phyloP scores from a whole-genome alignment of 306 rosid species.

The Hippophae tibetana region DNA sequence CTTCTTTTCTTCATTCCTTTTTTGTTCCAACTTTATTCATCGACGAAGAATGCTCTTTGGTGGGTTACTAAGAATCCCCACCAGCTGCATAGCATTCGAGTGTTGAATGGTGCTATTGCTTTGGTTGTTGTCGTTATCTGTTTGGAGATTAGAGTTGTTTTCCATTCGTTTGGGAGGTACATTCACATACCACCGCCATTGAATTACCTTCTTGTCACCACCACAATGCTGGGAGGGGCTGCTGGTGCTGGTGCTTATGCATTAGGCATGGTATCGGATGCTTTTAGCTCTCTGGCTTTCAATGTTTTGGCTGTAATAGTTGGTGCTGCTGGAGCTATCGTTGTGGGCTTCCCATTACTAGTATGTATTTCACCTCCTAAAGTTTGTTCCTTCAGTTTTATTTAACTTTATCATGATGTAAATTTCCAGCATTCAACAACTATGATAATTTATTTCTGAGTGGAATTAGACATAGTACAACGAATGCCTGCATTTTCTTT shows the following conservation, averaged over 20 bases:
- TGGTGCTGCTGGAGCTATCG: conserved; percentile 76
- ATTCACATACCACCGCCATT: conserved; percentile 90
- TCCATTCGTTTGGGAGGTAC: conserved; percentile 85
- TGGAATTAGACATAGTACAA: no score
- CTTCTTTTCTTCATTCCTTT: conserved; percentile 81
- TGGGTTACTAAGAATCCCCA: conserved; percentile 57
- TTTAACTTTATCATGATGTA: no score
- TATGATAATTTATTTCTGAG: background rate
- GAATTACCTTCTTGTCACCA: conserved; percentile 72
- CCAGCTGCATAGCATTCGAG: conserved; percentile 60
- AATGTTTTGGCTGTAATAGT: conserved; percentile 70
- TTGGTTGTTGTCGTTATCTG: conserved; percentile 57
- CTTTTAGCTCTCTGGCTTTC: conserved; percentile 73
- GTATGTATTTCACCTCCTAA: conserved; percentile 37
- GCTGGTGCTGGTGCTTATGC: conserved; percentile 64
- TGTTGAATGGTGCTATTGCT: conserved; percentile 69
- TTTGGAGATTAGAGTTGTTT: conserved; percentile 89
- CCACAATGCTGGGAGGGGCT: conserved; percentile 84
- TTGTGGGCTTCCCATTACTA: conserved; percentile 79
- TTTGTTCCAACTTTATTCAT: conserved; percentile 70
- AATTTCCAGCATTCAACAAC: background rate
- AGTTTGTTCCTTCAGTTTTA: background rate
- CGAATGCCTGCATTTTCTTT: no score
- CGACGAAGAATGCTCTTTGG: conserved; percentile 86
- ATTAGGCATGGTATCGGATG: conserved; percentile 80